phyloP scores from a whole-genome alignment of 1,284 basidiomycete genomes.

The Trichosporon sp. region DNA sequence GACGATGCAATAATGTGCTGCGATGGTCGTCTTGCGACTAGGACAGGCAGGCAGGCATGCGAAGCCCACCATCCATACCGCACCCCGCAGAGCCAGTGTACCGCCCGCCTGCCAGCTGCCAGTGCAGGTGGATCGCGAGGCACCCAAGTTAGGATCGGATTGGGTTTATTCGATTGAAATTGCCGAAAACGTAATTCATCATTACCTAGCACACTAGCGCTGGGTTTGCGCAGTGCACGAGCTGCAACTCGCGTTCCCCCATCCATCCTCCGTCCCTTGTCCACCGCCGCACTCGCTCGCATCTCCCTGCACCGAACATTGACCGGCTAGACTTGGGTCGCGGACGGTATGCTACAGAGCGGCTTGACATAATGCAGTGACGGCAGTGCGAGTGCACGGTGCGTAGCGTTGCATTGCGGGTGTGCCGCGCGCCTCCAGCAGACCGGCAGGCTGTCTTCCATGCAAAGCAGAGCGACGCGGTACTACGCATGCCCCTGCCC shows the following conservation, averaged over 20 bases:
- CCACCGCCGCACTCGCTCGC: too few species aligned
- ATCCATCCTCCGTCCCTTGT: neutral
- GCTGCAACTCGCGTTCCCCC: too few species aligned
- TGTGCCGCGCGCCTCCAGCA: neutral
- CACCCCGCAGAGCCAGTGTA: too few species aligned
- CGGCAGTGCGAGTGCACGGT: neutral
- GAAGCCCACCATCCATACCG: too few species aligned
- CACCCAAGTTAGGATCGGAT: neutral
- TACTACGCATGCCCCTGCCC: neutral
- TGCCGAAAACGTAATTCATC: conserved; percentile 1
- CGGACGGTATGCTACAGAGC: neutral
- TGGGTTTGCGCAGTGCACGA: neutral
- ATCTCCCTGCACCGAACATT: too few species aligned
- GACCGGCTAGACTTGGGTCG: neutral
- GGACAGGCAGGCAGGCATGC: neutral
- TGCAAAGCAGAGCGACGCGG: too few species aligned
- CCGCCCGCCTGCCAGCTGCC: neutral
- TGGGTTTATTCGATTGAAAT: conserved; percentile 1
- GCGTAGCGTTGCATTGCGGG: neutral
- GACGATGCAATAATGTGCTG: neutral
- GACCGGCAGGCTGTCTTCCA: neutral
- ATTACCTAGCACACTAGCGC: neutral
- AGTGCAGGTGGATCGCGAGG: neutral
- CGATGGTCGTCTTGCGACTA: neutral
- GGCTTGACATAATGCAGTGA: neutral